These are phyloP conservation scores for Vigna nakashimae DNA, from an alignment of 306 rosid genomes.

Conservation along the genomic window DNA sequence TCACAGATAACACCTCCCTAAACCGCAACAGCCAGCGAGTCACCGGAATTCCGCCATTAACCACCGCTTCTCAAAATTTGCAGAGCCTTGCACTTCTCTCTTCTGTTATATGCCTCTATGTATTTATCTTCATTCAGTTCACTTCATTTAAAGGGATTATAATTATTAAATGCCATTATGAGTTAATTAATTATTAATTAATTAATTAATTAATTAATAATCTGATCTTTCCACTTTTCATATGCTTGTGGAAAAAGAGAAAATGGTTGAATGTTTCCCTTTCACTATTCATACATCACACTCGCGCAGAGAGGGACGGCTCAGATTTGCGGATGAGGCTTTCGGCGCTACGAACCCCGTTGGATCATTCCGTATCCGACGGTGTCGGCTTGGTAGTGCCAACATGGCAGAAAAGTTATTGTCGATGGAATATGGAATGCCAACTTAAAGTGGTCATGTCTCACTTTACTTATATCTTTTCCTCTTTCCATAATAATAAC, in stretches of 20 bases:
- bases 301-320: conserved; percentile 17
- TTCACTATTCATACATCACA: conserved; percentile 34
- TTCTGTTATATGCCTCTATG: background rate
- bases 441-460: conserved; percentile 49
- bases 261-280: conserved; percentile 39
- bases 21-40: conserved; percentile 8
- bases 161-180: conserved; percentile 37
- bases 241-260: conserved; percentile 26
- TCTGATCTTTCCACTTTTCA: conserved; percentile 31
- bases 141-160: conserved; percentile 39
- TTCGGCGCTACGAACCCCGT: conserved; percentile 24
- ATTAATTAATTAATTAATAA: conserved; percentile 33
- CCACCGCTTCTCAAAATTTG: conserved; percentile 11
- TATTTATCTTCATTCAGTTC: conserved; percentile 31
- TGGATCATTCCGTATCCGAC: conserved; percentile 30
- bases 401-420: conserved; percentile 57
- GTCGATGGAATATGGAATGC: conserved; percentile 47
- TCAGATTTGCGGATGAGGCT: conserved; percentile 8
- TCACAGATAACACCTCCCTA: background rate
- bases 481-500: conserved; percentile 25
- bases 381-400: conserved; percentile 45
- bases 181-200: conserved; percentile 10
- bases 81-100: conserved; percentile 9
- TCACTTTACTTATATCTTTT: conserved; percentile 43
- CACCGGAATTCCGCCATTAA: conserved; percentile 38